A percentile compares a stretch with the other conserved stretches of the same genome.
Conservation (phyloP, 345 rosid genomes). For the Pelargonium nanum region DNA sequence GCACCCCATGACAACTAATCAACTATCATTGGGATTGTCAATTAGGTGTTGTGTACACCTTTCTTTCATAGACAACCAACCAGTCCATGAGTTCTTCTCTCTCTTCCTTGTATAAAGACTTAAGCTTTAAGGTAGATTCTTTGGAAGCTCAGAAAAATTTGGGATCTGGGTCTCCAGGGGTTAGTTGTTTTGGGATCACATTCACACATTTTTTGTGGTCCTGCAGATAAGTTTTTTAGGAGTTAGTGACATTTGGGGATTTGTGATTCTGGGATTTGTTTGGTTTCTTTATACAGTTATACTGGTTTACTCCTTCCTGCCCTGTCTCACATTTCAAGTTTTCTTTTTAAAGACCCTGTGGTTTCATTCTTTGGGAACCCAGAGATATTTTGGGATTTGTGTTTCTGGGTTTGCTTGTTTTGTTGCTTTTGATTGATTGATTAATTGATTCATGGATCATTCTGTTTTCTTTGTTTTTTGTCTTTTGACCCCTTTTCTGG, state of each 20-base stretch:
- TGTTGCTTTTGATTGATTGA: slow-evolving; percentile 26
- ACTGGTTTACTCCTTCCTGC: background rate
- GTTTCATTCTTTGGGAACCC: background rate
- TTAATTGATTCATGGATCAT: background rate
- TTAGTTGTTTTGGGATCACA: background rate
- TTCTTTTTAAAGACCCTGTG: background rate
- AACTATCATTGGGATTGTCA: background rate
- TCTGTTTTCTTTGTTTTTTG: background rate
- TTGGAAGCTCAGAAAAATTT: background rate
- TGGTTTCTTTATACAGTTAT: background rate
- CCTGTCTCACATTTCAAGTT: background rate
- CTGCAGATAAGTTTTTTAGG: background rate
- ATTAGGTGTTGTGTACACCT: background rate
- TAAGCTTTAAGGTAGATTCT: background rate
- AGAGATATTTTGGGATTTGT: background rate
- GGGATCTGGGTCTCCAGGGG: background rate
- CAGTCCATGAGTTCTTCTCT: background rate
- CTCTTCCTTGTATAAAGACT: background rate
- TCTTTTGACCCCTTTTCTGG: background rate
- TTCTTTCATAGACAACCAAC: background rate
- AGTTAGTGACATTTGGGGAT: background rate
- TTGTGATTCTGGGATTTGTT: background rate
- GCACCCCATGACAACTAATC: background rate
- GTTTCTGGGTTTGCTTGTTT: slow-evolving; percentile 6
- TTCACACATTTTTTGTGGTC: background rate